Base-by-base conservation (phyloP, 345 rosid genomes). In the Moricandia moricandioides region DNA sequence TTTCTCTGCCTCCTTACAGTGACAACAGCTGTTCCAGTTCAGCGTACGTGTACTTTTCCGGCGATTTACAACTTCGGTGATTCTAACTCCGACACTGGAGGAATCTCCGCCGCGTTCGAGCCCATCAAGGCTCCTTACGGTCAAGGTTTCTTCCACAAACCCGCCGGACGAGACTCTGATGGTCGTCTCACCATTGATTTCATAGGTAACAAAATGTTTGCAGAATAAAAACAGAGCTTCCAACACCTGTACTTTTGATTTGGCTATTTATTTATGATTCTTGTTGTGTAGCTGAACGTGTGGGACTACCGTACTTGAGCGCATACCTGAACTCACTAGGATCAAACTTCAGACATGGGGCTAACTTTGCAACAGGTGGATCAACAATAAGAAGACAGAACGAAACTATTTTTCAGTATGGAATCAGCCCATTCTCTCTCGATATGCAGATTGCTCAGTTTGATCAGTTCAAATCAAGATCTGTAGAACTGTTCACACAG, bases 31-130 rank as follows among this genome's bases (percentile, higher is more conserved):
- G 59, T 59, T 69, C 59, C 74, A 30, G 65, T 40, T 61, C 65
- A 78, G 52, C 80, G 83, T 0, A 76, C 63, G 6, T 92, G 96
- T 65, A 71, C 60, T 16, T 88, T 92, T 39, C 86, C 88, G 8
- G 98, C 95, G 12, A 84, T 92, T 43, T 90, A 92, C 85, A 92
- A 90, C 83, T 92, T 90, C 31, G 98, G 98, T 10, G 96, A 92
- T 67, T 90, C 98, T 17, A 90, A 92, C 73, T 85, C 98, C 16
- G 95, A 90, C 71, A 90, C 95, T 0, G 95, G 96, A 35, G 96
- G 93, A 17, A 85, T 88, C 31, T 92, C 95, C 12, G 93, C 96
- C 29, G 89, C 98, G 0, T 87, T 92, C 67, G 89, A 83, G 2
- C 96, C 89, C 2, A 82, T 85, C 16, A 68, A 47, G 8, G 78